Conservation (phyloP, 345 rosid species). For the Chamaenerion angustifolium region DNA sequence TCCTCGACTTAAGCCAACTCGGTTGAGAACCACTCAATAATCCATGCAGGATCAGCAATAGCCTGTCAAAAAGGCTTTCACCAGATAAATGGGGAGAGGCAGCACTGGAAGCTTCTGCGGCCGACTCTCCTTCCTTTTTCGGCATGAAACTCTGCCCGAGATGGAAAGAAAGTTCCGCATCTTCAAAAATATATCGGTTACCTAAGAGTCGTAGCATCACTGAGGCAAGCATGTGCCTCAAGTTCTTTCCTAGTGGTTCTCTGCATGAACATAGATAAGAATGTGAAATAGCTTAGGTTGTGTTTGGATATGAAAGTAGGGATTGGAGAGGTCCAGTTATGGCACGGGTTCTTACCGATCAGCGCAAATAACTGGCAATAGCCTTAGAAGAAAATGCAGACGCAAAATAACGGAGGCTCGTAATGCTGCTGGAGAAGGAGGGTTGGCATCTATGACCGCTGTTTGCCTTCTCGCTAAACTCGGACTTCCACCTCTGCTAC, state of each 20-base stretch:
- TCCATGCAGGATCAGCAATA: slow-evolving; percentile 73
- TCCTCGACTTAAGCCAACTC: slow-evolving; percentile 50
- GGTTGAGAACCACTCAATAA: slow-evolving; percentile 63
- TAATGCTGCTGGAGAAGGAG: slow-evolving; percentile 67
- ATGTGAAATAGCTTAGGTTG: too few relatives aligned
- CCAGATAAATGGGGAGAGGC: slow-evolving; percentile 36
- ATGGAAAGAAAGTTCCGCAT: slow-evolving; percentile 44
- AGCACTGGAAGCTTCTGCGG: slow-evolving; percentile 22
- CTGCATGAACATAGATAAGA: slow-evolving; percentile 16
- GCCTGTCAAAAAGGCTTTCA: slow-evolving; percentile 66
- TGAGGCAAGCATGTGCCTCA: slow-evolving; percentile 72
- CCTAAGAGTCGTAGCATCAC: slow-evolving; percentile 85
- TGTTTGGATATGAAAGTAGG: too few relatives aligned
- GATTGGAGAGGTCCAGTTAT: background rate
- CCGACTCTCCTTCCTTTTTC: slow-evolving; percentile 48
- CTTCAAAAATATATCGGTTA: slow-evolving; percentile 73
- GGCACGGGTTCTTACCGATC: slow-evolving; percentile 26
- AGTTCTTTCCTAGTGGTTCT: slow-evolving; percentile 70
- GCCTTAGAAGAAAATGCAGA: slow-evolving; percentile 71
- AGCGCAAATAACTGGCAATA: slow-evolving; percentile 66
- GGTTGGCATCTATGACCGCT: slow-evolving; percentile 33
- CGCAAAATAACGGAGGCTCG: slow-evolving; percentile 84
- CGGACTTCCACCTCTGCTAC: slow-evolving; percentile 78
- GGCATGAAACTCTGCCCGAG: slow-evolving; percentile 24
- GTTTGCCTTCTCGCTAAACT: slow-evolving; percentile 50